These are phyloP conservation scores for Gomphus bonarii DNA, from an alignment of 1,284 basidiomycete genomes.

Conservation along the genomic window DNA sequence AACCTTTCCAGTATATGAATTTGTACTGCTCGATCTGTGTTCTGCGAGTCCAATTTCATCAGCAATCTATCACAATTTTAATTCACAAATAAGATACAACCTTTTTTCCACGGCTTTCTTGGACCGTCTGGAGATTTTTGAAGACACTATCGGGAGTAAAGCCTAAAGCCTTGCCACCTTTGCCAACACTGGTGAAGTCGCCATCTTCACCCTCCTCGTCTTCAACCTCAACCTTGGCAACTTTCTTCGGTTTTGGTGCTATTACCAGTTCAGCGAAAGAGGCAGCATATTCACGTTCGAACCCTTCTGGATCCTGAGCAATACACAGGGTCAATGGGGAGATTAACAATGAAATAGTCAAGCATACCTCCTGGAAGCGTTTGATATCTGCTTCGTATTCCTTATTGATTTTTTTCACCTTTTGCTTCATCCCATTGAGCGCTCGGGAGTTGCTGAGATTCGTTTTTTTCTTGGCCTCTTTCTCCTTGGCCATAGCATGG, in stretches of 20 bases:
- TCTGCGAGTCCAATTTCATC: slow-evolving; percentile 35
- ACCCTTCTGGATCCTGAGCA: slow-evolving; percentile 76
- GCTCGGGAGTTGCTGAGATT: slow-evolving; percentile 92
- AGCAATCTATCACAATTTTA: slow-evolving; percentile 6
- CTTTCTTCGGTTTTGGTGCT: slow-evolving; percentile 34
- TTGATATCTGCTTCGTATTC: slow-evolving; percentile 82
- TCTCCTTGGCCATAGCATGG: slow-evolving; percentile 72
- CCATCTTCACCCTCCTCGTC: slow-evolving; percentile 46
- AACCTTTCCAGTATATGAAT: slow-evolving; percentile 85
- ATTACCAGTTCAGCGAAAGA: slow-evolving; percentile 38
- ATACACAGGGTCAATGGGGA: not conserved
- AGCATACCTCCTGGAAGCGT: slow-evolving; percentile 70
- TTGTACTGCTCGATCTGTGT: slow-evolving; percentile 94
- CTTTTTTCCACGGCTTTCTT: slow-evolving; percentile 96
- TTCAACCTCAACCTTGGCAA: slow-evolving; percentile 22
- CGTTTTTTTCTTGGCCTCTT: slow-evolving; percentile 93
- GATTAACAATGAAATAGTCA: not conserved
- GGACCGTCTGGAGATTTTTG: slow-evolving; percentile 85
- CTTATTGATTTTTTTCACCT: slow-evolving; percentile 84
- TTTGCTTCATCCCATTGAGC: slow-evolving; percentile 95
- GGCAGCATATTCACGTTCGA: slow-evolving; percentile 66
- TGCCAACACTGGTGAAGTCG: slow-evolving; percentile 89
- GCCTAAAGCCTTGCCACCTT: slow-evolving; percentile 77
- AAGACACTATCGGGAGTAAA: slow-evolving; percentile 87
- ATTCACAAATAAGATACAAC: slow-evolving; percentile 28